Evolutionary conservation across 129 eudicot species (phyloP).

Genomic region (Ambrosia artemisiifolia): DNA sequence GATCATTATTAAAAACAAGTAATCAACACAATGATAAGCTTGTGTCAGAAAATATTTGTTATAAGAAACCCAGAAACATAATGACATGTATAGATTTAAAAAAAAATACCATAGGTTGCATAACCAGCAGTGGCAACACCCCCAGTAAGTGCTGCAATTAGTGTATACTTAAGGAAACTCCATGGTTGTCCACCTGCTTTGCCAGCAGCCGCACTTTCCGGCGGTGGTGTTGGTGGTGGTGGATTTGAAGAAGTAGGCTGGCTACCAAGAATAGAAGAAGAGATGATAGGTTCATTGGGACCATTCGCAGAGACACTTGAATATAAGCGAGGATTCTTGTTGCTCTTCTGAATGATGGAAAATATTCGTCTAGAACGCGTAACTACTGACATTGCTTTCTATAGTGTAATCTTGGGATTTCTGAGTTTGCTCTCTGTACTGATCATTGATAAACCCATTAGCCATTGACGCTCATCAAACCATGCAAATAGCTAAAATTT

Average conservation of each 20-base stretch:
- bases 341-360: constrained; percentile 33
- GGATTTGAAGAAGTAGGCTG: constrained; percentile 20
- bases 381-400: constrained; percentile 52
- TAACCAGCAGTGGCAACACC: constrained; percentile 73
- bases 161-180: constrained; percentile 56
- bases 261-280: constrained; percentile 29
- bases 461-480: background rate
- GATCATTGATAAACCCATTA: background rate
- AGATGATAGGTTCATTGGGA: constrained; percentile 45
- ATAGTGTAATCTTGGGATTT: background rate
- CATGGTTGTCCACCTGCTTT: constrained; percentile 34
- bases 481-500: constrained; percentile 6
- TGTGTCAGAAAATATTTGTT: background rate
- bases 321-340: constrained; percentile 35
- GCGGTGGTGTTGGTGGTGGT: constrained; percentile 43
- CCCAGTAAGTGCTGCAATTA: constrained; percentile 58
- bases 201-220: constrained; percentile 23
- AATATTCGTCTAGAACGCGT: constrained; percentile 41
- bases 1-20: constrained; percentile 5
- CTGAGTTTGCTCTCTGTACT: background rate
- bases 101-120: constrained; percentile 61
- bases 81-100: background rate
- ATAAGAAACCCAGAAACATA: background rate
- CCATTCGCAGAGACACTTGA: constrained; percentile 38
- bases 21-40: constrained; percentile 1